Conservation (phyloP, 345 rosid genomes). For the Boechera stricta region DNA sequence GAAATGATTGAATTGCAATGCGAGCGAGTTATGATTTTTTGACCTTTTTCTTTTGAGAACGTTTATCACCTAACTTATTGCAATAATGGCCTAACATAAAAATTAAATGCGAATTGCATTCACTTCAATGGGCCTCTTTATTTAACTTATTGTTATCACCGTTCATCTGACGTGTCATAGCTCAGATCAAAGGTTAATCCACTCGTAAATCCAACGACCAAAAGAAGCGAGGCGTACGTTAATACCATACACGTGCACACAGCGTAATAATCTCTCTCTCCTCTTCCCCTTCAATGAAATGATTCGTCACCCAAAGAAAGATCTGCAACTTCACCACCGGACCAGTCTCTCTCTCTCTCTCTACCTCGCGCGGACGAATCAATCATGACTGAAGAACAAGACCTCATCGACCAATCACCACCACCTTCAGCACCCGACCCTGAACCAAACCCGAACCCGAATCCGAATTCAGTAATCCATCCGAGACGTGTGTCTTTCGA, state of each 20-base stretch:
- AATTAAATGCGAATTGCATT: too few species aligned
- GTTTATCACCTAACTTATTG: slow-evolving; percentile 21
- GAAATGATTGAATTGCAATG: too few species aligned
- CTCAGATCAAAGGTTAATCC: slow-evolving; percentile 2
- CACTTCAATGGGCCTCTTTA: too few species aligned
- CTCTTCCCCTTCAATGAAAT: slow-evolving; percentile 29
- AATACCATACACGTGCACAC: slow-evolving; percentile 30
- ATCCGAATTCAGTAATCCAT: slow-evolving; percentile 62
- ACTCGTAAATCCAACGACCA: slow-evolving; percentile 37
- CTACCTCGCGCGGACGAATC: slow-evolving; percentile 28
- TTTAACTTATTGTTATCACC: too few species aligned
- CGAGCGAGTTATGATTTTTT: too few species aligned
- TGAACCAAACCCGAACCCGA: slow-evolving; percentile 45
- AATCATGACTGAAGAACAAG: slow-evolving; percentile 58
- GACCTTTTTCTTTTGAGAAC: slow-evolving; percentile 13
- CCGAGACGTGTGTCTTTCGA: slow-evolving; percentile 94
- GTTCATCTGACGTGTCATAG: slow-evolving; percentile 33
- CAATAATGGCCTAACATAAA: background rate
- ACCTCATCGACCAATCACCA: slow-evolving; percentile 58
- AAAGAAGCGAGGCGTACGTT: slow-evolving; percentile 14
- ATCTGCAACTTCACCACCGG: slow-evolving; percentile 51
- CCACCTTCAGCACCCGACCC: slow-evolving; percentile 53
- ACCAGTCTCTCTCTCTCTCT: slow-evolving; percentile 33
- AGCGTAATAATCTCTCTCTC: slow-evolving; percentile 11
- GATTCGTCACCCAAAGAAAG: slow-evolving; percentile 44